These are phyloP conservation scores for Pseudocercospora ulei DNA, from an alignment of 2,329 filamentous ascomycete genomes.

Conservation along the genomic window DNA sequence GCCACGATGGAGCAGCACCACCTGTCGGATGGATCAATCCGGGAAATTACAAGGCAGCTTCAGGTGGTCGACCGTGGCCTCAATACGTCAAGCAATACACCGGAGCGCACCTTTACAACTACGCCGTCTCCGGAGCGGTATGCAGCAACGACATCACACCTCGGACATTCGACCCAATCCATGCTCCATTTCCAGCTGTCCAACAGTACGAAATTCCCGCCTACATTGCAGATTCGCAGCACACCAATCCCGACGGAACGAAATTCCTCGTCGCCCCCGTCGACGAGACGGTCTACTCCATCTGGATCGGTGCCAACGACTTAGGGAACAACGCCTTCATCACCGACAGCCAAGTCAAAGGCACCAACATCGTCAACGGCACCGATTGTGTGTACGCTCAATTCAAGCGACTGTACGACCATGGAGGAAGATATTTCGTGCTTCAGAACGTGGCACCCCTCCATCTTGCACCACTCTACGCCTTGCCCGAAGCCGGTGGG, in stretches of 20 bases:
- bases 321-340: slow-evolving; percentile 58
- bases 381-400: slow-evolving; percentile 57
- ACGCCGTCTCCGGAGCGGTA: slow-evolving; percentile 59
- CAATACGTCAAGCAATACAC: slow-evolving; percentile 55
- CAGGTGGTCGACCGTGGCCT: slow-evolving; percentile 60
- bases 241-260: slow-evolving; percentile 31
- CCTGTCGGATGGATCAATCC: slow-evolving; percentile 51
- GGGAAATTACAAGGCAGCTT: slow-evolving; percentile 43
- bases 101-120: slow-evolving; percentile 45
- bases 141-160: slow-evolving; percentile 60
- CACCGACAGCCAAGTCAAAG: slow-evolving; percentile 51
- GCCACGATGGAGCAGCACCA: slow-evolving; percentile 50
- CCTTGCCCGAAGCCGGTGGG: slow-evolving; percentile 32
- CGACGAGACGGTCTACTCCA: slow-evolving; percentile 58
- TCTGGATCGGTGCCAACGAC: slow-evolving; percentile 79
- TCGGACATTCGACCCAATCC: slow-evolving; percentile 45
- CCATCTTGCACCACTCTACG: slow-evolving; percentile 59
- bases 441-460: slow-evolving; percentile 61
- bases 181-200: slow-evolving; percentile 49
- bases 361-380: slow-evolving; percentile 55
- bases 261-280: slow-evolving; percentile 40
- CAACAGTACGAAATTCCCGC: slow-evolving; percentile 41
- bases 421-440: slow-evolving; percentile 61
- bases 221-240: slow-evolving; percentile 39
- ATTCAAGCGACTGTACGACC: slow-evolving; percentile 54